These are phyloP conservation scores for Xylariomycetidae sp. DNA, from an alignment of 2,329 filamentous ascomycete species.

Conservation along the genomic window DNA sequence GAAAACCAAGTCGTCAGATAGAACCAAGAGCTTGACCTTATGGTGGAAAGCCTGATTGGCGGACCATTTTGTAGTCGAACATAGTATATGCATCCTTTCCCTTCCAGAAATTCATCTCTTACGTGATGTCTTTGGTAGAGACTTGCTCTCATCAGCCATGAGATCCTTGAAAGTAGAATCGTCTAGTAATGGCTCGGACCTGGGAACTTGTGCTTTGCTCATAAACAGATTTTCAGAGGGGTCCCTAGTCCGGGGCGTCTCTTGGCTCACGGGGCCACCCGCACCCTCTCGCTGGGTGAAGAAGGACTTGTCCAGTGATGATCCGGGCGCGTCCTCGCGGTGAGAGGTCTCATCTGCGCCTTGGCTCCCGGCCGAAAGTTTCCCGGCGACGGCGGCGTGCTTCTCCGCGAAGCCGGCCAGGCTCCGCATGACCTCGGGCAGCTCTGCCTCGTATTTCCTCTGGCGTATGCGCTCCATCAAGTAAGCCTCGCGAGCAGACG, in stretches of 20 bases:
- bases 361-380: not conserved
- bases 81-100: too few relatives aligned
- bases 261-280: too few relatives aligned
- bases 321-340: not conserved
- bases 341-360: not conserved
- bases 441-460: slow-evolving; percentile 9
- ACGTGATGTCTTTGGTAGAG: too few relatives aligned
- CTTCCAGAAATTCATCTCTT: too few relatives aligned
- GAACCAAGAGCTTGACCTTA: too few relatives aligned
- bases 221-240: not conserved
- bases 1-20: too few relatives aligned
- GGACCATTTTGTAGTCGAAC: too few relatives aligned
- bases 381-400: too few relatives aligned
- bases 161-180: not conserved
- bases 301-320: not conserved
- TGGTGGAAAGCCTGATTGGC: too few relatives aligned
- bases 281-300: not conserved
- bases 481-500: slow-evolving; percentile 10
- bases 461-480: slow-evolving; percentile 20
- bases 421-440: slow-evolving; percentile 23
- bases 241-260: not conserved
- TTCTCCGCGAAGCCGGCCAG: slow-evolving; percentile 14
- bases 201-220: not conserved
- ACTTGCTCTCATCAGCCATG: not conserved
- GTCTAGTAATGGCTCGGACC: not conserved